phyloP scores from a whole-genome alignment of 805 yeast genomes.

The Myxozyma neglecta region DNA sequence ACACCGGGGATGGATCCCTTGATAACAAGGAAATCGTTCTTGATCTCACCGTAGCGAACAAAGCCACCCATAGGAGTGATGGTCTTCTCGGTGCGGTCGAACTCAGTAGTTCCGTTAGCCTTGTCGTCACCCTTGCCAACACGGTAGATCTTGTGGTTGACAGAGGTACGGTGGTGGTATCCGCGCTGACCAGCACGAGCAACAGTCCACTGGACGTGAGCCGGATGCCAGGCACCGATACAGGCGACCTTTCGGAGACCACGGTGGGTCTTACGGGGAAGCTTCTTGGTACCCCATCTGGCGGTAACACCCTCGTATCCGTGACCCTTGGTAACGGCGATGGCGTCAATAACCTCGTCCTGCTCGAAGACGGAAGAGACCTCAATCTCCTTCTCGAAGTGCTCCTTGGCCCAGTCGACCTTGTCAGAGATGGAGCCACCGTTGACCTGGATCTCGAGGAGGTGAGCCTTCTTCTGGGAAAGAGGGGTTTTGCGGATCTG shows the following conservation, averaged over 20 bases:
- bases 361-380: slow-evolving; percentile 97
- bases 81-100: slow-evolving; percentile 99
- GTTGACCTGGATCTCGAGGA: slow-evolving; percentile 99
- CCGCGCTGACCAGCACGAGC: slow-evolving; percentile 99
- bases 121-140: slow-evolving; percentile 96
- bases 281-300: slow-evolving; percentile 99
- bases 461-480: slow-evolving; percentile 98
- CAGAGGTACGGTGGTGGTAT: slow-evolving; percentile 99
- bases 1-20: slow-evolving; percentile 99
- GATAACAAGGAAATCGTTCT: slow-evolving; percentile 95
- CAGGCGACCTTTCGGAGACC: slow-evolving; percentile 99
- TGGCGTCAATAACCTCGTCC: slow-evolving; percentile 97
- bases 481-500: slow-evolving; percentile 99
- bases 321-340: slow-evolving; percentile 99
- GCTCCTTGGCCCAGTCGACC: slow-evolving; percentile 98
- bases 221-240: slow-evolving; percentile 99
- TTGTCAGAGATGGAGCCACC: slow-evolving; percentile 98
- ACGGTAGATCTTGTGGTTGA: slow-evolving; percentile 99
- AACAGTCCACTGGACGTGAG: slow-evolving; percentile 99
- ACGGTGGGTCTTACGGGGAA: slow-evolving; percentile 99
- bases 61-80: slow-evolving; percentile 99
- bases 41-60: slow-evolving; percentile 97
- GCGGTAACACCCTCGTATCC: slow-evolving; percentile 99
- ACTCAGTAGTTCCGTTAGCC: slow-evolving; percentile 91
- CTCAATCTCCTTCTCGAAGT: slow-evolving; percentile 97